phyloP scores from a whole-genome alignment of 2,329 filamentous ascomycete genomes.

The Sporothrix schenckii region DNA sequence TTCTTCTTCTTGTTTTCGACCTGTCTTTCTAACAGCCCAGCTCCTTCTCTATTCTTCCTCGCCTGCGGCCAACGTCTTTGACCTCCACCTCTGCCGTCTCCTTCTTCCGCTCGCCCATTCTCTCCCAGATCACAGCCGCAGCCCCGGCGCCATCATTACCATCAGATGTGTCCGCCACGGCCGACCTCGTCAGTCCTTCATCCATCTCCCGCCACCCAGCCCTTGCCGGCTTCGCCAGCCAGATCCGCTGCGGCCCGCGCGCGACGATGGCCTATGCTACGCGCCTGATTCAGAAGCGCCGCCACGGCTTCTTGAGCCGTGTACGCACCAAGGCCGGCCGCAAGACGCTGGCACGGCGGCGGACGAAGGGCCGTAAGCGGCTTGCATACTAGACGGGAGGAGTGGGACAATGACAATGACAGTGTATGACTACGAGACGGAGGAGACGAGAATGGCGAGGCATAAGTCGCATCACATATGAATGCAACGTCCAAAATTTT shows the following conservation, averaged over 20 bases:
- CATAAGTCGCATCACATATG: not conserved
- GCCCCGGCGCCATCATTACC: conserved; percentile 32
- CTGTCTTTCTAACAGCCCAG: conserved; percentile 34
- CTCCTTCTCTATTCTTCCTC: conserved; percentile 39
- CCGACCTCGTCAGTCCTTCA: conserved; percentile 51
- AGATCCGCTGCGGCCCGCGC: conserved; percentile 62
- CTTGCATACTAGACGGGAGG: conserved; percentile 42
- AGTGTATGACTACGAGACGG: conserved; percentile 13
- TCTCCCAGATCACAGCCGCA: conserved; percentile 8
- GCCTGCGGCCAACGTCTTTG: conserved; percentile 32
- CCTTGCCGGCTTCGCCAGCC: conserved; percentile 48
- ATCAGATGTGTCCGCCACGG: conserved; percentile 31
- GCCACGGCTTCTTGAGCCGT: conserved; percentile 60
- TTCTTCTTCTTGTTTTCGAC: not conserved
- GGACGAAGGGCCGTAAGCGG: conserved; percentile 55
- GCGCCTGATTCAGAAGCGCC: conserved; percentile 61
- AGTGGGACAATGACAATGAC: not conserved
- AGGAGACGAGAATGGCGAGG: conserved; percentile 1
- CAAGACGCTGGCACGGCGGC: conserved; percentile 57
- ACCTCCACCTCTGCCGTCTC: conserved; percentile 29
- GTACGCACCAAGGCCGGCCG: conserved; percentile 55
- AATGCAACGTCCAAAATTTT: conserved; percentile 16
- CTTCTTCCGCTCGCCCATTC: conserved; percentile 31
- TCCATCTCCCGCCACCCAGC: conserved; percentile 58
- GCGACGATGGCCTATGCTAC: conserved; percentile 60